Evolutionary conservation across 345 rosid species (phyloP).

Genomic region (Adansonia digitata): DNA sequence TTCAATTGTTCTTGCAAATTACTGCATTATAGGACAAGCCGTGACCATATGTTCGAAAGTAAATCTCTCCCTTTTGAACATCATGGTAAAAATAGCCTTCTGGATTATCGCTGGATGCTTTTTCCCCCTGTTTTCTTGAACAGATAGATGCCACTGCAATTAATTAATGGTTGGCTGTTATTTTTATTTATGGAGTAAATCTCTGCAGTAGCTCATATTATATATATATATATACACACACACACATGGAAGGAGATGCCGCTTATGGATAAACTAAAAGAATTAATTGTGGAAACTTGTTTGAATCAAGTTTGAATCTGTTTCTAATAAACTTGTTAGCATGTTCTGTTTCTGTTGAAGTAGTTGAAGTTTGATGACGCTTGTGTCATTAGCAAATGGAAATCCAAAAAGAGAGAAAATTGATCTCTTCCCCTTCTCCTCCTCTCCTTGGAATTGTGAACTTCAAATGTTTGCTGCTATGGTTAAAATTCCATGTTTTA

Average conservation of each 20-base stretch:
- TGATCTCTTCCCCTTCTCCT: not conserved
- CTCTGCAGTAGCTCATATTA: not conserved
- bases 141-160: not conserved
- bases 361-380: not conserved
- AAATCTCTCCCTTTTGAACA: not conserved
- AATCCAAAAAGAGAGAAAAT: not conserved
- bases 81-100: not conserved
- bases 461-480: not conserved
- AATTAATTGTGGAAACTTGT: not conserved
- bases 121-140: not conserved
- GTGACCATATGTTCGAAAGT: not conserved
- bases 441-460: not conserved
- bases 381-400: not conserved
- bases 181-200: not conserved
- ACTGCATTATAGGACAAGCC: not conserved
- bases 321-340: not conserved
- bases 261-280: not conserved
- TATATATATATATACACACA: not conserved
- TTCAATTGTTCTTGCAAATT: not conserved
- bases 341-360: not conserved
- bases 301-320: not conserved
- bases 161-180: not conserved
- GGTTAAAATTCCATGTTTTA: not conserved
- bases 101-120: not conserved
- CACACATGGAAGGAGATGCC: not conserved